Conservation (phyloP, 2,329 filamentous ascomycete species). For the Alternaria gansuensis region DNA sequence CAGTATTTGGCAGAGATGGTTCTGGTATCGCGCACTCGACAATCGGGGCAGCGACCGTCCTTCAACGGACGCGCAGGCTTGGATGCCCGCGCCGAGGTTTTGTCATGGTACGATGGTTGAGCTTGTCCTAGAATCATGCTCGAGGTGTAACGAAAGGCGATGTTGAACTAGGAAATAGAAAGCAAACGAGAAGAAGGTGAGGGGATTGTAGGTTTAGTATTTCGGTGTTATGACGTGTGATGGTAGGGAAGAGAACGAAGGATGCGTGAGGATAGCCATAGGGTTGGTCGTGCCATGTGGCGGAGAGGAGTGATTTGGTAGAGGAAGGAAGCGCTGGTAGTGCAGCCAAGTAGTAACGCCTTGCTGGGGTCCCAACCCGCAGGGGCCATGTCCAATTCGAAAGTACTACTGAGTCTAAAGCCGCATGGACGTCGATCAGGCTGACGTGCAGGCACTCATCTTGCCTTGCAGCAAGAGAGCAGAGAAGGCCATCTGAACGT, state of each 20-base stretch:
- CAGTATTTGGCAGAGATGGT: slow-evolving; percentile 9
- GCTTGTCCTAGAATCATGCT: slow-evolving; percentile 31
- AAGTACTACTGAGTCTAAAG: too few species aligned
- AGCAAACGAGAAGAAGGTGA: slow-evolving; percentile 17
- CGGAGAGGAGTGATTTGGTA: neutral
- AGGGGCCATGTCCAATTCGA: neutral
- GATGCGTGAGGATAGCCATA: neutral
- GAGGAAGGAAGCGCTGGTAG: neutral
- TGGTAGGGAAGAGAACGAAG: slow-evolving; percentile 2
- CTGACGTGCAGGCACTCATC: too few species aligned
- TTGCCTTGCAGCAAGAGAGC: too few species aligned
- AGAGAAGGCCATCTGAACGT: too few species aligned
- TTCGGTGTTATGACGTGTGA: slow-evolving; percentile 1
- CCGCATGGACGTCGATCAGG: too few species aligned
- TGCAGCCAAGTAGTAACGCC: neutral
- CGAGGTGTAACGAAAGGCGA: slow-evolving; percentile 15
- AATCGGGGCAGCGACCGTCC: slow-evolving; percentile 23
- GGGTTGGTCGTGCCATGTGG: neutral
- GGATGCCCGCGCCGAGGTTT: slow-evolving; percentile 17
- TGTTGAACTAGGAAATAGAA: slow-evolving; percentile 22
- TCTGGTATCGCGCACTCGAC: slow-evolving; percentile 14
- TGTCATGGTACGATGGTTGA: slow-evolving; percentile 21
- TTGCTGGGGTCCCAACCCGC: neutral
- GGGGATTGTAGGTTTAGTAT: slow-evolving; percentile 11
- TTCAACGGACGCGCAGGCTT: slow-evolving; percentile 16